Conservation (phyloP, 805 yeast genomes). For the Pichia californica region DNA sequence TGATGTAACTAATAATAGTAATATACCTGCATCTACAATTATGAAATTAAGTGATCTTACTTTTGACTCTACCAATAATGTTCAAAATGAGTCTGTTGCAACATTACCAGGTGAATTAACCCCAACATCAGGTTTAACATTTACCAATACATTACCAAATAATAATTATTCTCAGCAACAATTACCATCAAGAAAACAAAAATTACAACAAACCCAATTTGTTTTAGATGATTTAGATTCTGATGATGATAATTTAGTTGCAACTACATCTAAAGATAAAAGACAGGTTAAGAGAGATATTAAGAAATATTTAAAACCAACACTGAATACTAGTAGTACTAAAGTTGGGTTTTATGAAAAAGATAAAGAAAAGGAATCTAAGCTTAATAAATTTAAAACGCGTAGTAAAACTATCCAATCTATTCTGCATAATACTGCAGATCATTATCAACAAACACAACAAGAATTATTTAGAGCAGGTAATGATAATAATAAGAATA, state of each 20-base stretch:
- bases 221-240: slow-evolving; percentile 14
- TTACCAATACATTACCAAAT: slow-evolving; percentile 9
- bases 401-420: slow-evolving; percentile 21
- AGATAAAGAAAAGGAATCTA: slow-evolving; percentile 15
- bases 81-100: slow-evolving; percentile 8
- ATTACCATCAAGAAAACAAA: background rate
- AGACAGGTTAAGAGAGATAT: slow-evolving; percentile 1
- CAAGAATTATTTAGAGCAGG: slow-evolving; percentile 9
- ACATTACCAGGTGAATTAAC: slow-evolving; percentile 19
- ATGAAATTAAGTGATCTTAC: background rate
- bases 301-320: slow-evolving; percentile 1
- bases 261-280: background rate
- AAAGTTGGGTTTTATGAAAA: background rate
- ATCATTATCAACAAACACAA: slow-evolving; percentile 16
- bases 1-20: background rate
- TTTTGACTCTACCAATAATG: background rate
- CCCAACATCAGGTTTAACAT: slow-evolving; percentile 19
- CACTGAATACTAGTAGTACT: background rate
- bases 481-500: background rate
- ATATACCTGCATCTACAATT: too few relatives aligned
- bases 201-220: background rate
- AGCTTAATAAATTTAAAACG: slow-evolving; percentile 19
- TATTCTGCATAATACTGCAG: slow-evolving; percentile 20
- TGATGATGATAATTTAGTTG: slow-evolving; percentile 12
- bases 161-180: slow-evolving; percentile 4